Evolutionary conservation across 148 eudicot genomes (phyloP).

Genomic region (Nepenthes mirabilis): DNA sequence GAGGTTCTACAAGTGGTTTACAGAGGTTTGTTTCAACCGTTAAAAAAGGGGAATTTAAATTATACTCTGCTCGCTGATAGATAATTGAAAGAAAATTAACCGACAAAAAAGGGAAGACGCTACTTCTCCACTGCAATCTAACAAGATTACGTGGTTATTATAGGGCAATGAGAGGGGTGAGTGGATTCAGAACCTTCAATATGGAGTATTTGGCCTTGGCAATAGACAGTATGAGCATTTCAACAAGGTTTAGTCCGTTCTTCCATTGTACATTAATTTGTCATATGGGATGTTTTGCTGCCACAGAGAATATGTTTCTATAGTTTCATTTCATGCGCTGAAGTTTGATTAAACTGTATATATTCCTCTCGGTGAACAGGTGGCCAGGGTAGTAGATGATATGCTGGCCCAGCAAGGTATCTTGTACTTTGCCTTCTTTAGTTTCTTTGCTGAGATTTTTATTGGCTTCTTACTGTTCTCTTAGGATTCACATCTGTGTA

Average conservation of each 20-base stretch:
- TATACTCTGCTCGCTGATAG: too few relatives aligned
- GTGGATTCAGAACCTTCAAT: slow-evolving; percentile 61
- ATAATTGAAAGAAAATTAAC: too few relatives aligned
- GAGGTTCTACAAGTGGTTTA: slow-evolving; percentile 89
- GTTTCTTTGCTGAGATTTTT: too few relatives aligned
- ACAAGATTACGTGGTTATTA: slow-evolving; percentile 1
- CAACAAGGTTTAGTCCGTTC: slow-evolving; percentile 53
- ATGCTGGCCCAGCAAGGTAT: slow-evolving; percentile 61
- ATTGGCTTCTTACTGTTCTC: neutral
- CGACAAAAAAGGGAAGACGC: too few relatives aligned
- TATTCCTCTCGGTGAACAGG: slow-evolving; percentile 25
- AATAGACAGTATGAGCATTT: slow-evolving; percentile 96
- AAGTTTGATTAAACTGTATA: neutral
- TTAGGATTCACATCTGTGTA: neutral
- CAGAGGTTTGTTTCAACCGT: slow-evolving; percentile 33
- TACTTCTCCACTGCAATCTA: neutral
- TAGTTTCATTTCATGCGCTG: neutral
- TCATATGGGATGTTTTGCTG: neutral
- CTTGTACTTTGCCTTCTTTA: neutral
- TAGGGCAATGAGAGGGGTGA: slow-evolving; percentile 59
- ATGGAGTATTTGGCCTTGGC: slow-evolving; percentile 80
- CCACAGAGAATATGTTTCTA: neutral
- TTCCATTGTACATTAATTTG: neutral
- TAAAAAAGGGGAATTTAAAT: too few relatives aligned
- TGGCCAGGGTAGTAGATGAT: slow-evolving; percentile 65